Conservation (phyloP, 495 filamentous ascomycete species). For the Hypoxylon lienhwacheense region DNA sequence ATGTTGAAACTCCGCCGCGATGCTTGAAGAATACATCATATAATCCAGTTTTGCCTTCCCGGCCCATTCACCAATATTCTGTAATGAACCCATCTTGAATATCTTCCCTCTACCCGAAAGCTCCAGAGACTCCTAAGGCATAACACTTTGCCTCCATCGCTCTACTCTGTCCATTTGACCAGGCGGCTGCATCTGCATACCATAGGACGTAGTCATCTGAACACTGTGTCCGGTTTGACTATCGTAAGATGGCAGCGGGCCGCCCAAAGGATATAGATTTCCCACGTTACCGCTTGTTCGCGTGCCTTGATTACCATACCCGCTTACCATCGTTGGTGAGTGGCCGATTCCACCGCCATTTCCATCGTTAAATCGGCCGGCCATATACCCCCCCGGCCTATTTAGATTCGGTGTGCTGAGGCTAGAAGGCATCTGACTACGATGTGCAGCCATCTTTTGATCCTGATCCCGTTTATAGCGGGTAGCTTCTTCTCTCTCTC, state of each 20-base stretch:
- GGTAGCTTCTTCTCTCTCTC: slow-evolving; percentile 39
- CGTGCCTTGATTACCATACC: slow-evolving; percentile 18
- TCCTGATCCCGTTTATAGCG: slow-evolving; percentile 41
- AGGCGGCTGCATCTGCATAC: slow-evolving; percentile 38
- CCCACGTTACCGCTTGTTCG: slow-evolving; percentile 14
- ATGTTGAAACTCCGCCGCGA: slow-evolving; percentile 25
- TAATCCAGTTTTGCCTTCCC: not conserved
- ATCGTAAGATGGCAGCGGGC: slow-evolving; percentile 23
- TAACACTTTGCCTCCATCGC: slow-evolving; percentile 84
- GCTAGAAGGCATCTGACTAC: slow-evolving; percentile 47
- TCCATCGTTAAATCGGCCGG: slow-evolving; percentile 56
- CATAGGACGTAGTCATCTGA: slow-evolving; percentile 29
- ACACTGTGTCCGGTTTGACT: slow-evolving; percentile 35
- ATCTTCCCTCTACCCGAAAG: not conserved
- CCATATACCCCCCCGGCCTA: slow-evolving; percentile 51
- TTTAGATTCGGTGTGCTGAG: slow-evolving; percentile 38
- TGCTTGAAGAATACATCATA: slow-evolving; percentile 11
- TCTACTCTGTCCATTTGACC: slow-evolving; percentile 79
- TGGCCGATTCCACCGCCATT: slow-evolving; percentile 43
- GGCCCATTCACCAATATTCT: not conserved
- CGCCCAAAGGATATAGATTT: slow-evolving; percentile 26
- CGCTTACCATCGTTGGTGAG: slow-evolving; percentile 29
- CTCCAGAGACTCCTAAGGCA: slow-evolving; percentile 43
- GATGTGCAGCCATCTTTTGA: slow-evolving; percentile 44
- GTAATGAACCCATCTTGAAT: no score